A percentile compares a stretch with the other conserved stretches of the same genome.
These are phyloP conservation scores for Cymodocea nodosa DNA, from an alignment of 116 monocot genomes.

Conservation along the genomic window DNA sequence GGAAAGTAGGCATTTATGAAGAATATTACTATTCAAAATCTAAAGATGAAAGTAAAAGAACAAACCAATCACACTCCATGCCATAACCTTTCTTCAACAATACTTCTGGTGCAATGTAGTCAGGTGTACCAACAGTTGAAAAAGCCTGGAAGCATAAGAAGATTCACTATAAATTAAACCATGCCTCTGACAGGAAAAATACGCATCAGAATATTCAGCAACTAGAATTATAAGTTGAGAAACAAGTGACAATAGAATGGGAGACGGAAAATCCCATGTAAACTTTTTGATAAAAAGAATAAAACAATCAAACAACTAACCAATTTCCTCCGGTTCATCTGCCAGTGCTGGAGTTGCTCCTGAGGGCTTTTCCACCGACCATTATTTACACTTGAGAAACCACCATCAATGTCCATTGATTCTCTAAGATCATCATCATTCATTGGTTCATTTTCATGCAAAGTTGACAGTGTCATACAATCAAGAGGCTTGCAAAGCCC, in stretches of 20 bases:
- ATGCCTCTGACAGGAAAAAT: neutral
- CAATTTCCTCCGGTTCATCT: constrained; percentile 77
- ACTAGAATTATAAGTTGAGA: no score
- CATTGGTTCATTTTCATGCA: constrained; percentile 89
- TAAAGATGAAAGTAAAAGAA: constrained; percentile 3
- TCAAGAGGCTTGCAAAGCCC: constrained; percentile 95
- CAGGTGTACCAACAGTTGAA: constrained; percentile 96
- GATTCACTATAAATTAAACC: neutral
- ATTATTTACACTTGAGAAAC: constrained; percentile 37
- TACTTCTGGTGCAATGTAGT: constrained; percentile 96
- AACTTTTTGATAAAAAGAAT: neutral
- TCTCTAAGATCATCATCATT: constrained; percentile 66
- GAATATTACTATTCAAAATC: neutral
- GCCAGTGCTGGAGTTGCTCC: constrained; percentile 93
- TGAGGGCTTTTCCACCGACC: constrained; percentile 73
- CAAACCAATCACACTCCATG: constrained; percentile 98
- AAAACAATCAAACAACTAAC: constrained; percentile 16
- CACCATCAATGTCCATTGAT: constrained; percentile 93
- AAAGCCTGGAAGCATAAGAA: constrained; percentile 52
- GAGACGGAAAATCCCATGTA: no score
- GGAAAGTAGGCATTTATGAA: no score
- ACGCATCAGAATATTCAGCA: no score
- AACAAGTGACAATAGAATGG: no score
- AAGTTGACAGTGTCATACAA: constrained; percentile 55
- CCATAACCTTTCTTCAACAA: constrained; percentile 98